Conservation (phyloP, 176 grass and related monocot species). For the Ananas comosus region DNA sequence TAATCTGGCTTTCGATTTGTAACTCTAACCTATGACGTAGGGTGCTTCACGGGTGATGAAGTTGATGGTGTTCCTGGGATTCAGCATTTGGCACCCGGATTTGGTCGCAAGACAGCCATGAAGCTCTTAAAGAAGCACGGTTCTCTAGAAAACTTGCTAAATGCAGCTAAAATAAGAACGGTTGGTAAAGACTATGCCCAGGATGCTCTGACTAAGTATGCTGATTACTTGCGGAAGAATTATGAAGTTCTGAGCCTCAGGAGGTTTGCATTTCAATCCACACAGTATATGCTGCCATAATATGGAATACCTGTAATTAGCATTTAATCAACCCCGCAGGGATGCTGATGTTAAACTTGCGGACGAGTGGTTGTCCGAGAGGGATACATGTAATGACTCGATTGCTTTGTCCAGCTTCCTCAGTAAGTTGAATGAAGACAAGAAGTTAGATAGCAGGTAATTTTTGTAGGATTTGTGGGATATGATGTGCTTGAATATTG, state of each 20-base stretch:
- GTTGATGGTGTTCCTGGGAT: conserved; percentile 93
- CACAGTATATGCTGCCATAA: no score
- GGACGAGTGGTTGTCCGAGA: conserved; percentile 54
- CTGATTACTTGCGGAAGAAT: conserved; percentile 80
- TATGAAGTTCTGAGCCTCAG: conserved; percentile 78
- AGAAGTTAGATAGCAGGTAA: conserved; percentile 32
- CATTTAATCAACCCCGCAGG: conserved; percentile 24
- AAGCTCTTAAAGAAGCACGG: conserved; percentile 90
- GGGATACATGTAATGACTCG: conserved; percentile 62
- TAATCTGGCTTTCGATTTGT: background rate
- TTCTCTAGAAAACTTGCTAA: conserved; percentile 76
- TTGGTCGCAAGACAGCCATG: conserved; percentile 79
- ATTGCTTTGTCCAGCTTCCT: conserved; percentile 55
- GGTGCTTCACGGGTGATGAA: conserved; percentile 90
- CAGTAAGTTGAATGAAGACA: conserved; percentile 35
- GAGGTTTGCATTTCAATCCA: conserved; percentile 28
- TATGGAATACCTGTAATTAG: background rate
- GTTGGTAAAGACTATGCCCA: conserved; percentile 88
- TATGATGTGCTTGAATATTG: no score
- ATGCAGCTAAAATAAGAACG: conserved; percentile 53
- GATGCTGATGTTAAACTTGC: conserved; percentile 65
- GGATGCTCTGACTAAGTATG: conserved; percentile 68
- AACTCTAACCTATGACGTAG: conserved; percentile 16
- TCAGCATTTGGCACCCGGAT: conserved; percentile 65
- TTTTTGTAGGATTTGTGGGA: background rate